A percentile compares a stretch with the other conserved stretches of the same genome.
Evolutionary conservation across 768 basidiomycete genomes (phyloP).

Genomic region (Naganishia vishniacii): DNA sequence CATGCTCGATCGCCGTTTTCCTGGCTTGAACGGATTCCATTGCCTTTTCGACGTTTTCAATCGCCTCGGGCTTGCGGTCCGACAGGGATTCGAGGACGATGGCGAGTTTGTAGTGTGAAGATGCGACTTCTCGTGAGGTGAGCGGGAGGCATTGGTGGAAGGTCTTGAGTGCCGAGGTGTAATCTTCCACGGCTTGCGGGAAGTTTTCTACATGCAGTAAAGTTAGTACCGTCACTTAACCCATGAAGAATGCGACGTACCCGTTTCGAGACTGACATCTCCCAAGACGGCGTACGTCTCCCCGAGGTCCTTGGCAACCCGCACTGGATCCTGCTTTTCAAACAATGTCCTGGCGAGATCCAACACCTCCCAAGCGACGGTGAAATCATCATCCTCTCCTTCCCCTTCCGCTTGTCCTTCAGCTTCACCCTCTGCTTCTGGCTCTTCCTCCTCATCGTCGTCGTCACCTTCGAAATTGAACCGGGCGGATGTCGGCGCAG

Average conservation of each 20-base stretch:
- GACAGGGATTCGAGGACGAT: constrained; percentile 88
- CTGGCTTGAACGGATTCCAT: constrained; percentile 70
- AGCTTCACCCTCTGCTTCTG: constrained; percentile 60
- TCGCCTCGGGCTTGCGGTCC: constrained; percentile 73
- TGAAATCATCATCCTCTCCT: constrained; percentile 87
- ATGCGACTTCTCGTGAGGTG: constrained; percentile 90
- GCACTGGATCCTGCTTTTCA: constrained; percentile 52
- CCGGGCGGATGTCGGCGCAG: not conserved
- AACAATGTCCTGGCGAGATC: constrained; percentile 87
- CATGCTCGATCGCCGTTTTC: constrained; percentile 52
- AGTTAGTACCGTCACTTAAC: not conserved
- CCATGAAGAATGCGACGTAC: constrained; percentile 52
- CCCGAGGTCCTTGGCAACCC: constrained; percentile 70
- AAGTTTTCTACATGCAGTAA: constrained; percentile 70
- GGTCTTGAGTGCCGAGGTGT: constrained; percentile 67
- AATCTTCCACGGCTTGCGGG: constrained; percentile 85
- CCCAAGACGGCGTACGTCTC: constrained; percentile 86
- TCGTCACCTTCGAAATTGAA: constrained; percentile 52
- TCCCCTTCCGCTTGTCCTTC: constrained; percentile 51
- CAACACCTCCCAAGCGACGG: constrained; percentile 95
- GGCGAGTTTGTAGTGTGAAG: constrained; percentile 88
- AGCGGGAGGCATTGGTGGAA: constrained; percentile 68
- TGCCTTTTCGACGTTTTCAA: constrained; percentile 72
- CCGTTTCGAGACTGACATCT: constrained; percentile 94
- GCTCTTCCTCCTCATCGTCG: constrained; percentile 55